Evolutionary conservation across 768 basidiomycete genomes (phyloP), one percentile per base, ranked within the genome.

Genomic region (Lentinula raphanica): DNA sequence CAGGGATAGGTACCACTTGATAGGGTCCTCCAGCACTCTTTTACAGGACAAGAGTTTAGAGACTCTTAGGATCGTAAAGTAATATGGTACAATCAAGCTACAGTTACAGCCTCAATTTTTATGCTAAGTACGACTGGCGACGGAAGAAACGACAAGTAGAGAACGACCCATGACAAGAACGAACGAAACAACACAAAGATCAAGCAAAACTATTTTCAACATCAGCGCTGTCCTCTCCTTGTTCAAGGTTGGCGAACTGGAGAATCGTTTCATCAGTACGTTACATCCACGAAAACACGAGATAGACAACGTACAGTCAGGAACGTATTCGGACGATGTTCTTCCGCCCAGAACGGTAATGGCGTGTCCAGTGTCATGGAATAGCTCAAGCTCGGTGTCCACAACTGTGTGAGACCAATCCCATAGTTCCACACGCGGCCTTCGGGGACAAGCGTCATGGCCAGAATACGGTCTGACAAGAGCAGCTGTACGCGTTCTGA

Each of bases 401-500:
- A 98, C 61, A 93, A 69, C 70, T 97, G 93, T 3, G 95, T 96
- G 49, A 97, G 77, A 36, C 94, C 94, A 58, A 96, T 87, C 32
- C 94, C 93, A 67, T 97, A 98, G 72, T 97, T 97, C 97, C 97
- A 98, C 32, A 97, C 86, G 56, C 86, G 86, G 63, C 96, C 97
- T 70, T 90, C 94, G 1, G 92, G 94, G 17, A 96, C 93, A 7
- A 98, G 76, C 0, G 94, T 96, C 86, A 95, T 94, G 23, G 95
- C 97, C 15, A 98, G 81, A 63, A 99, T 87, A 62, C 96, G 90
- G 68, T 99, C 97, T 17, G 95, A 98, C 23, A 98, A 77, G 58
- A 98, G 78, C 31, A 98, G 79, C 71, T 93, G 91, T 23, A 97
- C 94, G 23, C 94, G 87, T 69, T 96, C 95, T 1, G 94, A 96